These are phyloP conservation scores for Medicago truncatula DNA, from an alignment of 306 rosid genomes.

Conservation along the genomic window MtrunA17r5.0-ANR NC_053043.1:50335501-50336000, in stretches of 20 bases:
- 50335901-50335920: constrained; percentile 16
- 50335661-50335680: neutral
- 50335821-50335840: constrained; percentile 53
- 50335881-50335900: constrained; percentile 44
- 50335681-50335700: neutral
- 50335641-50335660: constrained; percentile 12
- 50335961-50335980: neutral
- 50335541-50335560: constrained; percentile 62
- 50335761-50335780: constrained; percentile 74
- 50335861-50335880: constrained; percentile 66
- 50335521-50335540: constrained; percentile 66
- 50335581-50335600: constrained; percentile 50
- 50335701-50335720: neutral
- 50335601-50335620: constrained; percentile 60
- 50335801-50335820: constrained; percentile 66
- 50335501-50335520: constrained; percentile 64
- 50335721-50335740: constrained; percentile 54
- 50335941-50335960: neutral
- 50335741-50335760: constrained; percentile 73
- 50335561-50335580: constrained; percentile 72
- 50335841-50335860: constrained; percentile 59
- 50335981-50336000: neutral
- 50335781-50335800: constrained; percentile 64
- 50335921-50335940: constrained; percentile 19
- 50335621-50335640: constrained; percentile 62